A percentile compares a stretch with the other conserved stretches of the same genome.
These are phyloP conservation scores for Pleurotus tuoliensis DNA, from an alignment of 768 basidiomycete genomes.

Conservation along the genomic window DNA sequence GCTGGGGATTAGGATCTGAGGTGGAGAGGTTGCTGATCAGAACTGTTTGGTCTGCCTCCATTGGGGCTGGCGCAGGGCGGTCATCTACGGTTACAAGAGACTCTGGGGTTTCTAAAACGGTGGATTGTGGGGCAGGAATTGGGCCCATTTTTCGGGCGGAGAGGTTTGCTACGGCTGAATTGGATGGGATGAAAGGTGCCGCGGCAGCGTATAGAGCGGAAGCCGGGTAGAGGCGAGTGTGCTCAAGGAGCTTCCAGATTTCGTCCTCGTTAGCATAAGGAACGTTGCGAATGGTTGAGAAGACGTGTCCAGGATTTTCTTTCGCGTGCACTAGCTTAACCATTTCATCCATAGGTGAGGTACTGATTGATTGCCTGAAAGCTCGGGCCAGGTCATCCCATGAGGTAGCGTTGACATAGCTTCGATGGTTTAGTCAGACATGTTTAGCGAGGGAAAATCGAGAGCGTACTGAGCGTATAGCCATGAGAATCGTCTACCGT, in stretches of 20 bases:
- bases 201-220: background rate
- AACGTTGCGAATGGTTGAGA: slow-evolving; percentile 10
- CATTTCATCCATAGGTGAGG: slow-evolving; percentile 21
- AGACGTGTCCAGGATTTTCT: background rate
- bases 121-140: background rate
- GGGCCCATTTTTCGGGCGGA: background rate
- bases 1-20: background rate
- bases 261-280: slow-evolving; percentile 10
- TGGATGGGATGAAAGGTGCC: slow-evolving; percentile 5
- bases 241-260: slow-evolving; percentile 4
- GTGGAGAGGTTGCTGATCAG: background rate
- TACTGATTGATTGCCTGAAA: slow-evolving; percentile 13
- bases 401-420: slow-evolving; percentile 17
- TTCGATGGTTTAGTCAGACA: background rate
- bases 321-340: slow-evolving; percentile 19
- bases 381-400: slow-evolving; percentile 24
- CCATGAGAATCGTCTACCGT: slow-evolving; percentile 5
- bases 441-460: background rate
- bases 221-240: background rate
- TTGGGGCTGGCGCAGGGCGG: no score
- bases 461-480: slow-evolving; percentile 13
- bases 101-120: no score
- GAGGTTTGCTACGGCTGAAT: background rate
- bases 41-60: no score
- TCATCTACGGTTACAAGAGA: no score